A percentile compares a stretch with the other conserved stretches of the same genome.
Evolutionary conservation across 2,329 filamentous ascomycete genomes (phyloP).

Genomic region (Calonectria ilicicola): DNA sequence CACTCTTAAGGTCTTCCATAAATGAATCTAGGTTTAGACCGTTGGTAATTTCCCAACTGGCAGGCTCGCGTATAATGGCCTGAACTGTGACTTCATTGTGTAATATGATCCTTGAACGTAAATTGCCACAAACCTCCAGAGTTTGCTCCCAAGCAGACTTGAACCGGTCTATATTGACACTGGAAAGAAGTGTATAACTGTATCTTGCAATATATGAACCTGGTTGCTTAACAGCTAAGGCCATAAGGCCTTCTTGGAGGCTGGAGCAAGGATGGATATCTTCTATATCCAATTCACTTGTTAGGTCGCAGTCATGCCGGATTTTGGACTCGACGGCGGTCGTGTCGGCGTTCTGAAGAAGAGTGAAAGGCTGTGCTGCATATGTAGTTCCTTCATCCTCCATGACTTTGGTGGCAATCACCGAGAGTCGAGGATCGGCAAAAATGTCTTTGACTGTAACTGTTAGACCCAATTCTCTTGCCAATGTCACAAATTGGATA

Average conservation of each 20-base stretch:
- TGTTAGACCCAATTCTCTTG: constrained; percentile 51
- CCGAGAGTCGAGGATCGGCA: constrained; percentile 4
- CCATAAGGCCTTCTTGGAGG: constrained; percentile 51
- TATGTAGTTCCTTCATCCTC: not conserved
- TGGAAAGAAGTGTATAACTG: not conserved
- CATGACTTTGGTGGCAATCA: constrained; percentile 31
- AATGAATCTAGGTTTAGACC: not conserved
- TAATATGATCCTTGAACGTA: not conserved
- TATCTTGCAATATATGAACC: constrained; percentile 21
- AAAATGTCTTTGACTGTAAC: constrained; percentile 60
- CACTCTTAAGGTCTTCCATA: not conserved
- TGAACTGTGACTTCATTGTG: not conserved
- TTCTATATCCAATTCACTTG: not conserved
- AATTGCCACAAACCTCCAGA: not conserved
- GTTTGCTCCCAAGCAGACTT: not conserved
- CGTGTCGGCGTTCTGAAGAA: not conserved
- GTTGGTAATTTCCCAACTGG: not conserved
- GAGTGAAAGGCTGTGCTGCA: not conserved
- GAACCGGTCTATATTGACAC: not conserved
- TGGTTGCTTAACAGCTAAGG: constrained; percentile 17
- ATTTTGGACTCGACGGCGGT: not conserved
- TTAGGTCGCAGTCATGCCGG: not conserved
- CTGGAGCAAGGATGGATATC: constrained; percentile 46
- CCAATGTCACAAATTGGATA: constrained; percentile 61
- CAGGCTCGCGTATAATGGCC: not conserved